Evolutionary conservation across 805 yeast genomes (phyloP).

Genomic region (Millerago galiae): DNA sequence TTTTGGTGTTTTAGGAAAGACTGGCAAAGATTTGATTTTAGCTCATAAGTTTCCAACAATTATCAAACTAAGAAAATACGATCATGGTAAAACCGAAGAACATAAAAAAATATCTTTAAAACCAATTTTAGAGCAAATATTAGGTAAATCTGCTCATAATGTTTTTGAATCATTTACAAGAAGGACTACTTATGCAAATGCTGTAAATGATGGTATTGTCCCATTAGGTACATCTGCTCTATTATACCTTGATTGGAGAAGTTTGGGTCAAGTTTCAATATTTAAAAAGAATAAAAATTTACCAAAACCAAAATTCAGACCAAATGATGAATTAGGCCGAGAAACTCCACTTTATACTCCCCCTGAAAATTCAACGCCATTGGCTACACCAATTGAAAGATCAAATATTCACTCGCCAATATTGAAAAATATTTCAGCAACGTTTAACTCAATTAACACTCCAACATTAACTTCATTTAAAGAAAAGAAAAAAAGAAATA

Average conservation of each 20-base stretch:
- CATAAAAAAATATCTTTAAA: slow-evolving; percentile 25
- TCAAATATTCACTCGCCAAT: background rate
- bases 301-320: no score
- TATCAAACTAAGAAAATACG: slow-evolving; percentile 7
- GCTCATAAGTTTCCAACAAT: slow-evolving; percentile 30
- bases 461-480: background rate
- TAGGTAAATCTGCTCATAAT: slow-evolving; percentile 65
- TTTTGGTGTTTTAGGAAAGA: slow-evolving; percentile 84
- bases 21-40: slow-evolving; percentile 87
- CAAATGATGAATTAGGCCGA: background rate
- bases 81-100: background rate
- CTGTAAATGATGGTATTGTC: slow-evolving; percentile 90
- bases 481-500: slow-evolving; percentile 9
- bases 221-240: slow-evolving; percentile 88
- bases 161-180: slow-evolving; percentile 57
- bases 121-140: slow-evolving; percentile 71
- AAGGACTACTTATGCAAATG: slow-evolving; percentile 85
- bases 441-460: slow-evolving; percentile 1
- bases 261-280: slow-evolving; percentile 43
- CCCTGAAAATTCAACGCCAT: background rate
- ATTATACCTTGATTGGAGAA: slow-evolving; percentile 80
- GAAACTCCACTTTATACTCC: background rate
- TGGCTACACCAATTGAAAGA: background rate
- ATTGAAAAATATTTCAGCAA: background rate
- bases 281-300: background rate